These are phyloP conservation scores for Globisporangium spinosum DNA, from an alignment of 352 stramenopile genomes.

Conservation along the genomic window DNA sequence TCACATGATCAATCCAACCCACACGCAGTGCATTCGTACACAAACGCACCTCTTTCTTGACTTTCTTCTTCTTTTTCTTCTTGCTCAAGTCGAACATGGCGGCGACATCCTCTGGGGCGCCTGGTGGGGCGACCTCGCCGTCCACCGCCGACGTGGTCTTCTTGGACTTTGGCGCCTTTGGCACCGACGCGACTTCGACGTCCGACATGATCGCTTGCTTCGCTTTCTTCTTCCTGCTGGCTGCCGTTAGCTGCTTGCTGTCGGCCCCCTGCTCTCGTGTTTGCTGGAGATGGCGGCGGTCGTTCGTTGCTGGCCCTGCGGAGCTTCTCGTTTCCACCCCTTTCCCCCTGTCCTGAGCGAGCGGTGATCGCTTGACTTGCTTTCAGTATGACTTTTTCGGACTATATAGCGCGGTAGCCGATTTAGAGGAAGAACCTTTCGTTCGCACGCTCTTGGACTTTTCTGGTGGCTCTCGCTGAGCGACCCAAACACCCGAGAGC, in stretches of 20 bases:
- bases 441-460: constrained; percentile 19
- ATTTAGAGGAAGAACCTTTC: not conserved
- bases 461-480: constrained; percentile 37
- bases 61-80: constrained; percentile 93
- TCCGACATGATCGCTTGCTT: constrained; percentile 41
- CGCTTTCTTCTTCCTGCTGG: constrained; percentile 3
- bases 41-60: constrained; percentile 71
- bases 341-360: not conserved
- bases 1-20: constrained; percentile 11
- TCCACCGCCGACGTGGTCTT: constrained; percentile 27
- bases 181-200: constrained; percentile 33
- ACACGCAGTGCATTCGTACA: constrained; percentile 4
- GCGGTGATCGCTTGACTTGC: not conserved
- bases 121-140: constrained; percentile 42
- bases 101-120: constrained; percentile 81
- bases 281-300: constrained; percentile 26
- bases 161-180: constrained; percentile 34
- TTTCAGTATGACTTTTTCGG: not conserved
- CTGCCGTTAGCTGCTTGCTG: constrained; percentile 12
- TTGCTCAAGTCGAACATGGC: constrained; percentile 89
- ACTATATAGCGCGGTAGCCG: not conserved
- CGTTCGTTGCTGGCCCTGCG: constrained; percentile 17
- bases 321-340: constrained; percentile 16
- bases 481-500: not conserved
- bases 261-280: constrained; percentile 19